phyloP scores from a whole-genome alignment of 2,329 filamentous ascomycete species.

The Aspergillus puulaauensis region DNA sequence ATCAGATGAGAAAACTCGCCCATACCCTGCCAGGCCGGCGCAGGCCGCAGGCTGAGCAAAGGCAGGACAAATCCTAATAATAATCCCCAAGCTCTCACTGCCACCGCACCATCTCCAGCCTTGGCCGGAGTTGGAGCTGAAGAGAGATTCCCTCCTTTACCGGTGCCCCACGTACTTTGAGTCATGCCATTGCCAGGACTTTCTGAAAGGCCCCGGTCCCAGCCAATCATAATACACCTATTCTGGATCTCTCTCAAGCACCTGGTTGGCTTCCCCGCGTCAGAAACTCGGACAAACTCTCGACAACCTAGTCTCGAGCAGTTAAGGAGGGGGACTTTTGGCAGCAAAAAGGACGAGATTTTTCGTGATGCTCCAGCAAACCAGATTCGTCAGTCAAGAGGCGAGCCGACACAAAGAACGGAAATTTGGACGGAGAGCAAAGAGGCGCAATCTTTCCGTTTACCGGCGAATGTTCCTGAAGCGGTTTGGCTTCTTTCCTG shows the following conservation, averaged over 20 bases:
- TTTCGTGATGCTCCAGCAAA: background rate
- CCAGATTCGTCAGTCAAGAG: too few species aligned
- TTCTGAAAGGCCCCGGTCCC: background rate
- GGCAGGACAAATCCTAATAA: slow-evolving; percentile 5
- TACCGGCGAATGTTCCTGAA: background rate
- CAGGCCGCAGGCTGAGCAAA: slow-evolving; percentile 5
- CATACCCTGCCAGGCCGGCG: background rate
- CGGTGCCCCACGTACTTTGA: slow-evolving; percentile 11
- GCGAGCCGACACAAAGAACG: background rate
- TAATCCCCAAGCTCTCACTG: slow-evolving; percentile 3
- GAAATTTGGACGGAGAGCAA: background rate
- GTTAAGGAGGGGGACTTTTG: background rate
- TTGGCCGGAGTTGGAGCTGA: background rate
- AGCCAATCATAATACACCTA: background rate
- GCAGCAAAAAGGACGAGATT: background rate
- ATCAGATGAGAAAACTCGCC: background rate
- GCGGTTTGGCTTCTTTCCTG: background rate
- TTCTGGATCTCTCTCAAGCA: background rate
- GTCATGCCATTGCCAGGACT: slow-evolving; percentile 8
- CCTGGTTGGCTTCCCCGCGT: background rate
- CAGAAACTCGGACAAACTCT: too few species aligned
- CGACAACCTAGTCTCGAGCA: too few species aligned
- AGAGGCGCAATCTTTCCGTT: background rate
- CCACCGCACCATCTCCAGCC: background rate
- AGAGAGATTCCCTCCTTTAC: slow-evolving; percentile 8